These are phyloP conservation scores for Rhodocollybia butyracea DNA, from an alignment of 768 basidiomycete genomes.

Conservation along the genomic window DNA sequence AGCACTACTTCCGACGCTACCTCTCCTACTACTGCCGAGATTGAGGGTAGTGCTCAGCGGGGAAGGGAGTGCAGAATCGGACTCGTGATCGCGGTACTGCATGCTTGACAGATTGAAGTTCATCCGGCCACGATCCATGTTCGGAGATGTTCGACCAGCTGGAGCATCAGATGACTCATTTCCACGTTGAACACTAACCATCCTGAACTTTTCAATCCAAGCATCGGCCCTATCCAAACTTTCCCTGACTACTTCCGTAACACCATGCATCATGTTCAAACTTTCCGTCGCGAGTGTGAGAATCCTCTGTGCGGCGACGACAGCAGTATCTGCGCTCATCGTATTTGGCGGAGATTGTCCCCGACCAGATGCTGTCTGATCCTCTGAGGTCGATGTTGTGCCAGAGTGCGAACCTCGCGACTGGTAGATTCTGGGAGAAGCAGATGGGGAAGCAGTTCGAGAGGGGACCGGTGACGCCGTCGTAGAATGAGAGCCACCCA, in stretches of 20 bases:
- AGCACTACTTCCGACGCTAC: not conserved
- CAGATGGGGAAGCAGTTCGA: conserved; percentile 29
- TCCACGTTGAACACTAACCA: conserved; percentile 69
- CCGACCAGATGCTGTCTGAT: conserved; percentile 9
- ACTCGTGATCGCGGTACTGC: not conserved
- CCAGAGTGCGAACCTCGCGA: not conserved
- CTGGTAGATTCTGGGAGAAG: conserved; percentile 16
- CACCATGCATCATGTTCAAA: conserved; percentile 87
- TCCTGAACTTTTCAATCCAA: conserved; percentile 83
- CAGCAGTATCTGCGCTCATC: conserved; percentile 47
- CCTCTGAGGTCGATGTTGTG: not conserved
- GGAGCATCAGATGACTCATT: not conserved
- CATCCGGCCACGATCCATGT: not conserved
- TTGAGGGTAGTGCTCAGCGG: not conserved
- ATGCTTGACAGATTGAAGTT: not conserved
- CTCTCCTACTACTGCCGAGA: not conserved
- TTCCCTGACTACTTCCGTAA: conserved; percentile 85
- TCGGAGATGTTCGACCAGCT: not conserved
- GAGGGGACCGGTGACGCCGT: conserved; percentile 28
- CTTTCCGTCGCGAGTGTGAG: conserved; percentile 87
- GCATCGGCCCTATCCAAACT: conserved; percentile 85
- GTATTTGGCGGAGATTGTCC: conserved; percentile 20
- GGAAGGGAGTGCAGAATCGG: not conserved
- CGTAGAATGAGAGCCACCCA: conserved; percentile 11
- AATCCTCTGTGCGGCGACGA: conserved; percentile 76